These are phyloP conservation scores for Cinchona pubescens DNA, from an alignment of 257 asterid genomes.

Conservation along the genomic window DNA sequence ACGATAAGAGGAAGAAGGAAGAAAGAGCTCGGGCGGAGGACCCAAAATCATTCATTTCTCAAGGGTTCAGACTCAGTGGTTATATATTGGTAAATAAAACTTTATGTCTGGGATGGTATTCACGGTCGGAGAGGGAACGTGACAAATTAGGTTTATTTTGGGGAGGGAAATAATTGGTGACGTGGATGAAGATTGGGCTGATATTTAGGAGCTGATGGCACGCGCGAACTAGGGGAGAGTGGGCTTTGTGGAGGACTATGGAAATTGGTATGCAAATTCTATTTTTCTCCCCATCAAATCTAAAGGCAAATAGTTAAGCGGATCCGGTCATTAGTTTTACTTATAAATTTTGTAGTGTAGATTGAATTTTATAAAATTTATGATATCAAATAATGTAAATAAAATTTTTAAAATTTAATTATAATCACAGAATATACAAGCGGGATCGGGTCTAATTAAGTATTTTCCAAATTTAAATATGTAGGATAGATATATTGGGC, in stretches of 20 bases:
- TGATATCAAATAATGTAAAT: too few relatives aligned
- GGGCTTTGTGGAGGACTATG: not conserved
- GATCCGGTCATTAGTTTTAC: too few relatives aligned
- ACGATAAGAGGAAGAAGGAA: conserved; percentile 14
- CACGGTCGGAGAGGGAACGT: conserved; percentile 28
- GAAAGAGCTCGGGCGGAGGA: conserved; percentile 51
- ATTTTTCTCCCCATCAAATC: conserved; percentile 49
- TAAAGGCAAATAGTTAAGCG: conserved; percentile 70
- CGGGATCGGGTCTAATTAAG: too few relatives aligned
- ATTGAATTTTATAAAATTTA: too few relatives aligned
- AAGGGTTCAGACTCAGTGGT: conserved; percentile 30
- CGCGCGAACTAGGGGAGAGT: conserved; percentile 29
- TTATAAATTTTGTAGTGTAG: not conserved
- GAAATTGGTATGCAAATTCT: conserved; percentile 29
- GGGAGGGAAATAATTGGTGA: not conserved
- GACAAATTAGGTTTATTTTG: not conserved
- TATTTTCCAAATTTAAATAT: too few relatives aligned
- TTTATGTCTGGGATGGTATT: conserved; percentile 4
- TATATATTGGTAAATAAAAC: not conserved
- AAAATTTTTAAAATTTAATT: too few relatives aligned
- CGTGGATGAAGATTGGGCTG: conserved; percentile 27
- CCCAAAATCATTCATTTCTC: conserved; percentile 25
- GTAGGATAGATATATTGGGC: too few relatives aligned
- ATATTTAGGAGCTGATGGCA: not conserved
- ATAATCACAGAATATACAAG: too few relatives aligned